These are phyloP conservation scores for Diospyros lotus DNA, from an alignment of 148 eudicot genomes.

Conservation along the genomic window DNA sequence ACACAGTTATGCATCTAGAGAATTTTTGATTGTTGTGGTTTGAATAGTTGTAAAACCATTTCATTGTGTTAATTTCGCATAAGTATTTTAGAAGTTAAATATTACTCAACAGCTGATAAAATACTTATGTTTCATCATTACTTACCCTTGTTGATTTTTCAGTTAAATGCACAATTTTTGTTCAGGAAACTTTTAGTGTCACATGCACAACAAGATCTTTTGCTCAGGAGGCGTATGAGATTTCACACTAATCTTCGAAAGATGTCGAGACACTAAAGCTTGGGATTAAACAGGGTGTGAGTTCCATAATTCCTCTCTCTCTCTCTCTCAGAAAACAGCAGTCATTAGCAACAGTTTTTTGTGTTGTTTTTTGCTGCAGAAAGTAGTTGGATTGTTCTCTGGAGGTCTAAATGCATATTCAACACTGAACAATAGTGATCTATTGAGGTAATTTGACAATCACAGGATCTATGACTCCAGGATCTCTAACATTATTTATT, in stretches of 20 bases:
- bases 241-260: constrained; percentile 65
- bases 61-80: too few relatives aligned
- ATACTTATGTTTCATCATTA: background rate
- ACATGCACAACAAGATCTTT: constrained; percentile 86
- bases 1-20: too few relatives aligned
- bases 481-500: constrained; percentile 82
- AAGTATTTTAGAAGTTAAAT: too few relatives aligned
- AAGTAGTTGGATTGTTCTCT: constrained; percentile 63
- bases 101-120: too few relatives aligned
- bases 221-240: constrained; percentile 73
- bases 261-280: constrained; percentile 76
- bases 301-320: constrained; percentile 22
- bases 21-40: too few relatives aligned
- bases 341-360: too few relatives aligned
- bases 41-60: too few relatives aligned
- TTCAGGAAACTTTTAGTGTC: constrained; percentile 87
- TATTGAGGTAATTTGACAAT: constrained; percentile 86
- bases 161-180: too few relatives aligned
- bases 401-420: constrained; percentile 88
- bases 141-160: too few relatives aligned
- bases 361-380: constrained; percentile 37
- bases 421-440: constrained; percentile 75
- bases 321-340: too few relatives aligned
- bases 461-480: constrained; percentile 71
- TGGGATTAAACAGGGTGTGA: constrained; percentile 83